These are phyloP conservation scores for Aspergillus homomorphus DNA, from an alignment of 495 filamentous ascomycete genomes.

Conservation along the genomic window DNA sequence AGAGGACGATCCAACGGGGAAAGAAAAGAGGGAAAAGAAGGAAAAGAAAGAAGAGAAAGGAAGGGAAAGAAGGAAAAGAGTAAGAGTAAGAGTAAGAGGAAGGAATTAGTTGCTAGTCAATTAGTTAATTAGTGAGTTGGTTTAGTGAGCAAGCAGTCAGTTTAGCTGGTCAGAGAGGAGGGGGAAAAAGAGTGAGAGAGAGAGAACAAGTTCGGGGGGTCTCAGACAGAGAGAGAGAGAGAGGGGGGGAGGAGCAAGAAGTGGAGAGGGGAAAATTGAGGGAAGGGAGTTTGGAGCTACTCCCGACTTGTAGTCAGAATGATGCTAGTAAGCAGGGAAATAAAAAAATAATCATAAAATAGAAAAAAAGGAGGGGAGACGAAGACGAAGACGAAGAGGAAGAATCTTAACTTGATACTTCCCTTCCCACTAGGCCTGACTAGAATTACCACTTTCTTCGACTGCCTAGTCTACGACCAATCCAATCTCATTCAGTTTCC, in stretches of 20 bases:
- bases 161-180: constrained; percentile 8
- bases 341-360: too few species aligned
- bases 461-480: too few species aligned
- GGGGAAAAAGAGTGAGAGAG: constrained; percentile 15
- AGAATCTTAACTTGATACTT: background rate
- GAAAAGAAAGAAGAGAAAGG: constrained; percentile 1
- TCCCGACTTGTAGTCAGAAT: background rate
- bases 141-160: background rate
- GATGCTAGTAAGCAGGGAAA: background rate
- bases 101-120: background rate
- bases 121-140: too few species aligned
- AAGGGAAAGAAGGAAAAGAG: constrained; percentile 4
- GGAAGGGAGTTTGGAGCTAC: constrained; percentile 10
- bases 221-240: constrained; percentile 25
- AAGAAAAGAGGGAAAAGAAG: background rate
- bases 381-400: too few species aligned
- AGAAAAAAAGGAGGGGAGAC: background rate
- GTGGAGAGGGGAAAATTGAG: constrained; percentile 14
- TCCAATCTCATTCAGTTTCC: too few species aligned
- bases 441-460: too few species aligned
- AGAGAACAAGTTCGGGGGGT: constrained; percentile 17
- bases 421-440: too few species aligned
- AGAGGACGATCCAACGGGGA: constrained; percentile 1
- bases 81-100: constrained; percentile 11
- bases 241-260: constrained; percentile 19